Conservation (phyloP, 805 yeast genomes). For the Sporopachydermia quercuum region DNA sequence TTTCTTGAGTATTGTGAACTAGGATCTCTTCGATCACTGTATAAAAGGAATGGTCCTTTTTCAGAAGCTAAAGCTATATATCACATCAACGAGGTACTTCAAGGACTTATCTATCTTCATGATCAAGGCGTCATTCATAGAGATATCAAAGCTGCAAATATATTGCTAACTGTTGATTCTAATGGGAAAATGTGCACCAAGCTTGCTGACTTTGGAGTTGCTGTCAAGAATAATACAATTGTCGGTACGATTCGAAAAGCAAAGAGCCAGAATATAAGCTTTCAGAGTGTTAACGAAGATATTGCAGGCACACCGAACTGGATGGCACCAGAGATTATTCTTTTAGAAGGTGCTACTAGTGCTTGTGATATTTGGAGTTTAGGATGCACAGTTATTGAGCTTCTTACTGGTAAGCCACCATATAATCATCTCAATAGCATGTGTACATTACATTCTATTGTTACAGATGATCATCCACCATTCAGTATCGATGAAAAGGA, state of each 20-base stretch:
- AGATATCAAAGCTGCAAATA: slow-evolving; percentile 67
- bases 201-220: slow-evolving; percentile 69
- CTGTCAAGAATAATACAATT: slow-evolving; percentile 25
- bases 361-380: slow-evolving; percentile 89
- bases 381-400: slow-evolving; percentile 88
- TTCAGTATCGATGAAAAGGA: slow-evolving; percentile 14
- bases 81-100: slow-evolving; percentile 38
- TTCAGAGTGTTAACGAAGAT: slow-evolving; percentile 16
- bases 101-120: slow-evolving; percentile 51
- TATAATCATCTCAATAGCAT: slow-evolving; percentile 61
- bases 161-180: slow-evolving; percentile 44
- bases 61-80: slow-evolving; percentile 37
- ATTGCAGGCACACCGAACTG: slow-evolving; percentile 86
- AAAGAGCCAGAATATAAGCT: slow-evolving; percentile 11
- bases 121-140: slow-evolving; percentile 65
- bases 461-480: slow-evolving; percentile 57
- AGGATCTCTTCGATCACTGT: slow-evolving; percentile 46
- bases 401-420: slow-evolving; percentile 79
- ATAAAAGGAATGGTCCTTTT: slow-evolving; percentile 35
- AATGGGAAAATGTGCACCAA: slow-evolving; percentile 39
- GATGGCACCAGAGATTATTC: slow-evolving; percentile 97
- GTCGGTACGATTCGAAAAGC: slow-evolving; percentile 11
- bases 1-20: slow-evolving; percentile 51
- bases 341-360: slow-evolving; percentile 71
- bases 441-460: slow-evolving; percentile 76